Percentiles rank a stretch among this genome's conserved stretches.
phyloP scores from a whole-genome alignment of 805 yeast species.

The Nakazawaea wickerhamii region DNA sequence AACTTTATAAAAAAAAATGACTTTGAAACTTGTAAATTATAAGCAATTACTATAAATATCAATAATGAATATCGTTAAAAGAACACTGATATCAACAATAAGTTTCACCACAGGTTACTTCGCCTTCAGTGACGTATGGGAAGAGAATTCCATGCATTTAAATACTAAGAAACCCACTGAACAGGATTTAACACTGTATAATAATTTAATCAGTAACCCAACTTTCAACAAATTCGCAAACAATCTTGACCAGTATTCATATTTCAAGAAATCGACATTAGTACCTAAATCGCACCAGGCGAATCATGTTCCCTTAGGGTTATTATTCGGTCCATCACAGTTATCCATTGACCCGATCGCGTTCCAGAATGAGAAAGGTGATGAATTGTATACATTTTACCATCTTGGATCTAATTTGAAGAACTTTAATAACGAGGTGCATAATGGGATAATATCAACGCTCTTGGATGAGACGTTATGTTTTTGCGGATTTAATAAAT shows the following conservation, averaged over 20 bases:
- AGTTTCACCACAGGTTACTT: constrained; percentile 7
- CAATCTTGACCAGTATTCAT: not conserved
- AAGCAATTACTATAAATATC: no score
- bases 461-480: constrained; percentile 82
- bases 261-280: constrained; percentile 29
- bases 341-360: constrained; percentile 74
- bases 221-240: not conserved
- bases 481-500: constrained; percentile 73
- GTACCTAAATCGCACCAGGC: constrained; percentile 55
- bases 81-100: not conserved
- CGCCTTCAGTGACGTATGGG: constrained; percentile 10
- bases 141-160: constrained; percentile 7
- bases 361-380: constrained; percentile 43
- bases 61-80: constrained; percentile 7
- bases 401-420: constrained; percentile 64
- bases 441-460: constrained; percentile 76
- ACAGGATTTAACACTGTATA: constrained; percentile 1
- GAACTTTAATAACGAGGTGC: constrained; percentile 61
- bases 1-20: no score
- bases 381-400: constrained; percentile 57
- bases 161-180: constrained; percentile 8
- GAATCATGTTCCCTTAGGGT: constrained; percentile 68
- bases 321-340: constrained; percentile 61
- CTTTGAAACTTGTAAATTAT: no score
- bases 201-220: not conserved